Conservation (phyloP, 2,329 filamentous ascomycete genomes). For the Stromatinia cepivora region DNA sequence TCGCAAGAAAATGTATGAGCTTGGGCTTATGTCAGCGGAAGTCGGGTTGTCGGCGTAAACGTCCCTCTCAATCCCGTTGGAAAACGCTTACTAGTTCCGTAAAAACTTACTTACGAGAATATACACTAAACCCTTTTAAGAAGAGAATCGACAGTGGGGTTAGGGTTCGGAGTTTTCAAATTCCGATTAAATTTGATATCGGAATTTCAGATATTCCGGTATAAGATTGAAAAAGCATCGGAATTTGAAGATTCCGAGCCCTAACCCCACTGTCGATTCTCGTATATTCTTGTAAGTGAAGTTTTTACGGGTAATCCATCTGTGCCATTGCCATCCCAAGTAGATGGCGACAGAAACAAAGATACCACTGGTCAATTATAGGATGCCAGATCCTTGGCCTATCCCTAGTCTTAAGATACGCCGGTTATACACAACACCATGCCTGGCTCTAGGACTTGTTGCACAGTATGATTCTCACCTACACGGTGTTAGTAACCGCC, state of each 20-base stretch:
- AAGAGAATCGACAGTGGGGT: too few relatives aligned
- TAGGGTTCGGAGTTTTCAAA: too few relatives aligned
- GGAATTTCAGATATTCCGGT: too few relatives aligned
- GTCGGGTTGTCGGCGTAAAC: neutral
- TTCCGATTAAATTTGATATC: too few relatives aligned
- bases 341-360: neutral
- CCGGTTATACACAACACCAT: neutral
- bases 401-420: neutral
- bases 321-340: constrained; percentile 9
- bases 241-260: too few relatives aligned
- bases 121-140: too few relatives aligned
- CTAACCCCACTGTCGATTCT: too few relatives aligned
- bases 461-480: neutral
- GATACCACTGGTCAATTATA: neutral
- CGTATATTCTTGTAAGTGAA: too few relatives aligned
- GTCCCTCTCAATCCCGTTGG: neutral
- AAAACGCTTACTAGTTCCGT: neutral
- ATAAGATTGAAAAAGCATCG: too few relatives aligned
- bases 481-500: constrained; percentile 5
- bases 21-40: neutral
- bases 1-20: neutral
- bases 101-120: too few relatives aligned
- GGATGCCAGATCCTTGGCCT: neutral
- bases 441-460: neutral
- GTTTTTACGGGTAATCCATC: too few relatives aligned